Evolutionary conservation across 768 basidiomycete species (phyloP).

Genomic region (Austroboletus festivus): DNA sequence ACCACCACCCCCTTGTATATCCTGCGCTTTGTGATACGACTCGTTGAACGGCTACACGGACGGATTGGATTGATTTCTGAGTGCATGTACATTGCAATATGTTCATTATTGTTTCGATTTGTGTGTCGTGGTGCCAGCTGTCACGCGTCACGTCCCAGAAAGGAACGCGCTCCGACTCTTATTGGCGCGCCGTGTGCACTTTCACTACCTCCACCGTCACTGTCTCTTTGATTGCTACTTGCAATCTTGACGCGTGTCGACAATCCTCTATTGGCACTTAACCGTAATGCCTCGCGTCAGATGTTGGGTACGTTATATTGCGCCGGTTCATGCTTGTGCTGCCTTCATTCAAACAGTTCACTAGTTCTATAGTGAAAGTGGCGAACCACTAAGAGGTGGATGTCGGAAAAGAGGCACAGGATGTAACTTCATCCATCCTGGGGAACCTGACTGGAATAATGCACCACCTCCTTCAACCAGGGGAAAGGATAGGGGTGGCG

Average conservation of each 20-base stretch:
- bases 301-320: constrained; percentile 22
- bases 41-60: no score
- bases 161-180: no score
- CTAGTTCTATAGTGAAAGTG: constrained; percentile 32
- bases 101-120: no score
- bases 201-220: no score
- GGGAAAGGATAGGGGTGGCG: constrained; percentile 14
- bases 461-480: constrained; percentile 12
- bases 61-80: no score
- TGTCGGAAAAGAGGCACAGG: constrained; percentile 19
- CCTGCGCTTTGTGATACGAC: no score
- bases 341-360: background rate
- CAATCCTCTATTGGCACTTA: background rate
- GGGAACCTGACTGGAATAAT: constrained; percentile 19
- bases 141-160: no score
- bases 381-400: constrained; percentile 25
- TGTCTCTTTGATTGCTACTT: no score
- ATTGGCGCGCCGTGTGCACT: no score
- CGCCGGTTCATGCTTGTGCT: constrained; percentile 1
- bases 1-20: background rate
- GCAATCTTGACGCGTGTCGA: constrained; percentile 2
- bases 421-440: constrained; percentile 33
- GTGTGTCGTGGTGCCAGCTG: no score
- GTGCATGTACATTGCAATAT: no score
- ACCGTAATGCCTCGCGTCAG: constrained; percentile 21